Base-by-base conservation (phyloP, 2,329 filamentous ascomycete species). In the Fusarium palustre region DNA sequence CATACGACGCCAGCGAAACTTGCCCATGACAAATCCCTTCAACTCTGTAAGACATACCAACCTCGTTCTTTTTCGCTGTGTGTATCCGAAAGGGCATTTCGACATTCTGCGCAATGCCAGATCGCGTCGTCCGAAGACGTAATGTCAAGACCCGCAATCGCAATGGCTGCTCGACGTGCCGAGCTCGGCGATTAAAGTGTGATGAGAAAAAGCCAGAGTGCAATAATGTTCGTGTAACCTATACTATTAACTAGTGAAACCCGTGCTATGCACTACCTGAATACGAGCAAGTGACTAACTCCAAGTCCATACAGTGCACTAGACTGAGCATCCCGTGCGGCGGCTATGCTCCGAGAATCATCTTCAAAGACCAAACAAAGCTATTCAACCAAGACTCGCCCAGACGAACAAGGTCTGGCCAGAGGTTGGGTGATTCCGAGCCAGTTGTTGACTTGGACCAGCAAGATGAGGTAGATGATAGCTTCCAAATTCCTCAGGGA, bases 321-420 rank as follows among this genome's bases (percentile, higher is more conserved):
- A 50, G 62, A 5, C 25, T 69, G 9, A 46, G 38, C 5, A 43
- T 69, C 5, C 62, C 59, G 2, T 69, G 67, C 12, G 63, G 66
- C n/a, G 67, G 67, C 1, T 69, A 69, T 16, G 48, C 59, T 12
- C 48, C 50, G 12, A 64, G 60, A 2, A 54, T 70, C 8, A 46
- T 67, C 5, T 69, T 69, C 39, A 70, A 63, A 12, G 66, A 69
- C 31, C 67, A 69, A 12, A 69, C 59, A 9, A 61, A 68, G 20
- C 28, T 68, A 1, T 52, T 68, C 9, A 50, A 45, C 6, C 25
- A 55, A 8, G 59, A 16, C 25, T 41, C 49, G 3, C 58, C 57
- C 0, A 58, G 49, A 9, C 50, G 31, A 6, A 53, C 64, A 39
- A 11, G 64, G 2, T 43, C 60, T 6, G 31, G 24, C 10, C 64